Conservation (phyloP, 495 filamentous ascomycete genomes). For the Penicillium salamii region DNA sequence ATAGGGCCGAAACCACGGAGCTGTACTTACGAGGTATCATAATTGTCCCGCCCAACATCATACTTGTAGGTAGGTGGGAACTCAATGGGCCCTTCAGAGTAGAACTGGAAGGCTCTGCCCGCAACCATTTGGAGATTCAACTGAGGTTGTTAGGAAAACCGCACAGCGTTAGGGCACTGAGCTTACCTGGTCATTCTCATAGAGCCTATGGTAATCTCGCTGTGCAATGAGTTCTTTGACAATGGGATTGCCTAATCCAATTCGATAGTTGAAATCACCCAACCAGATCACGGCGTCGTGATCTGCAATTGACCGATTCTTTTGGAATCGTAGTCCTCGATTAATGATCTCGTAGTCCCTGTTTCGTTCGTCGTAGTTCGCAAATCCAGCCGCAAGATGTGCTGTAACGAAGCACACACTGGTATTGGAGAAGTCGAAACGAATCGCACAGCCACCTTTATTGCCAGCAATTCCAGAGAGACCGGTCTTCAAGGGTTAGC, state of each 20-base stretch:
- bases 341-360: slow-evolving; percentile 89
- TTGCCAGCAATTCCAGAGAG: slow-evolving; percentile 97
- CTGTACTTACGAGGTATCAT: slow-evolving; percentile 84
- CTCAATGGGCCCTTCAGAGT: slow-evolving; percentile 78
- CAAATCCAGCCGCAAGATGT: slow-evolving; percentile 93
- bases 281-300: slow-evolving; percentile 97
- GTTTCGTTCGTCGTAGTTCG: slow-evolving; percentile 95
- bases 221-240: slow-evolving; percentile 70
- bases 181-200: slow-evolving; percentile 86
- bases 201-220: slow-evolving; percentile 72
- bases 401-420: slow-evolving; percentile 94
- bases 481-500: slow-evolving; percentile 60
- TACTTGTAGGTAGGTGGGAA: slow-evolving; percentile 97
- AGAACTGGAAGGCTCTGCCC: slow-evolving; percentile 83
- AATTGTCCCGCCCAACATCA: slow-evolving; percentile 79
- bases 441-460: slow-evolving; percentile 95
- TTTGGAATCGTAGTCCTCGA: slow-evolving; percentile 82
- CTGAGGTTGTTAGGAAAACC: slow-evolving; percentile 36
- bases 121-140: slow-evolving; percentile 95
- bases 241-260: slow-evolving; percentile 77
- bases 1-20: no score
- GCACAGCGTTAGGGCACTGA: neutral
- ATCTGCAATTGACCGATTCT: slow-evolving; percentile 83
- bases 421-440: slow-evolving; percentile 92
- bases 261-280: slow-evolving; percentile 98